Base-by-base conservation (phyloP, 345 rosid genomes). In the Pelargonium nanum region DNA sequence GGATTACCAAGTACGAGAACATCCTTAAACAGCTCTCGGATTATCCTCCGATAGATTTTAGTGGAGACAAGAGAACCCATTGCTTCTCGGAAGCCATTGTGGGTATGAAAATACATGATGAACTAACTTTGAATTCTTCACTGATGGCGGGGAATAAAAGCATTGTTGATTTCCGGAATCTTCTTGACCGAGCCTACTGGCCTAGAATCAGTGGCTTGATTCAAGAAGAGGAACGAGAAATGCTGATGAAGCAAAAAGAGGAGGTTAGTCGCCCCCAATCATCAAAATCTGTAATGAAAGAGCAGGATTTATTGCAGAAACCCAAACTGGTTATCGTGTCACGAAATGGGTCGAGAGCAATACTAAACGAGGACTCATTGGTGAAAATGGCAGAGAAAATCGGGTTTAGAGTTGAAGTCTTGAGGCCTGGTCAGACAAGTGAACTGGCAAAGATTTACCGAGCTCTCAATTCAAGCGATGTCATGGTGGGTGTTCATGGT, bases 401-500 rank as follows among this genome's bases (percentile, higher is more conserved):
- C 3, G 95, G 97, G 16, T 89, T 86, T 44, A 32, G 0, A n/a
- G 91, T 89, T 0, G 68, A 83, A 68, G 73, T 89, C 40, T 23
- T 84, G 32, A 77, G 77, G 73, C 96, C 96, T 2, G 67, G 64
- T 9, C 60, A 44, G 24, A 83, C 77, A 2, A 76, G 87, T 15
- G 96, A 89, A 53, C 68, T 89, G 70, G 87, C 93, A 22, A 86
- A 66, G 79, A 81, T 84, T 22, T 89, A 86, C 48, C 56, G 68
- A 0, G 75, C 69, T 19, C 62, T 86, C 52, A 86, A 86, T 66
- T 71, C 91, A 2, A 89, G 96, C 59, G 84, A 84, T 53, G 91
- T 86, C 0, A 81, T 84, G 91, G 70, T 89, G 19, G 94, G 94
- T 40, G 96, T 89, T 12, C 96, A 89, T 59, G 94, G 96, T 61